Evolutionary conservation across 805 yeast genomes (phyloP).

Genomic region (Hanseniaspora vineae): DNA sequence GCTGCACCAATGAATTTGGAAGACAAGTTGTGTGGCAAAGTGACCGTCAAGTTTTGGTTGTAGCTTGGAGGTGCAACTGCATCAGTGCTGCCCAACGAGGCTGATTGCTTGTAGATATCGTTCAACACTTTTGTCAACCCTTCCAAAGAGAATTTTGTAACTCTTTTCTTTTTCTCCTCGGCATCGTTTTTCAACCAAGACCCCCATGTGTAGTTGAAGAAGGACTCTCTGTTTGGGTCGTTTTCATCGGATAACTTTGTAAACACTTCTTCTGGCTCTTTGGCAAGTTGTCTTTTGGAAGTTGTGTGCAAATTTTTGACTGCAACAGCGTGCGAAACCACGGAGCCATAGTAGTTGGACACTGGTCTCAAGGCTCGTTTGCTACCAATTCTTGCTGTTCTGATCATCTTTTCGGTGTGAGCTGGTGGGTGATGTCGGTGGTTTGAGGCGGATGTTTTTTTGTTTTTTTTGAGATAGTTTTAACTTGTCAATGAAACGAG

Average conservation of each 20-base stretch:
- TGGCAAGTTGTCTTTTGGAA: slow-evolving; percentile 1
- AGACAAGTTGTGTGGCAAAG: slow-evolving; percentile 37
- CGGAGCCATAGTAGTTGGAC: background rate
- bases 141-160: slow-evolving; percentile 67
- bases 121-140: slow-evolving; percentile 51
- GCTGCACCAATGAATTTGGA: slow-evolving; percentile 31
- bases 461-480: no score
- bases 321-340: background rate
- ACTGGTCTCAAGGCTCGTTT: background rate
- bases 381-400: background rate
- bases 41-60: slow-evolving; percentile 28
- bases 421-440: background rate
- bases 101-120: slow-evolving; percentile 29
- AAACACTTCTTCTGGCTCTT: slow-evolving; percentile 23
- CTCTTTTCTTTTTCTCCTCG: slow-evolving; percentile 59
- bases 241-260: slow-evolving; percentile 47
- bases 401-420: background rate
- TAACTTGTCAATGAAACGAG: background rate
- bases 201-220: slow-evolving; percentile 91
- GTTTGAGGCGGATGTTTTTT: no score
- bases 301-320: slow-evolving; percentile 1
- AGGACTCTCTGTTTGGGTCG: slow-evolving; percentile 56
- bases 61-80: slow-evolving; percentile 25
- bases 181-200: slow-evolving; percentile 80
- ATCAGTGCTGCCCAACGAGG: slow-evolving; percentile 20